These are phyloP conservation scores for Fusarium sp. DNA, from an alignment of 2,329 filamentous ascomycete species.

Conservation along the genomic window DNA sequence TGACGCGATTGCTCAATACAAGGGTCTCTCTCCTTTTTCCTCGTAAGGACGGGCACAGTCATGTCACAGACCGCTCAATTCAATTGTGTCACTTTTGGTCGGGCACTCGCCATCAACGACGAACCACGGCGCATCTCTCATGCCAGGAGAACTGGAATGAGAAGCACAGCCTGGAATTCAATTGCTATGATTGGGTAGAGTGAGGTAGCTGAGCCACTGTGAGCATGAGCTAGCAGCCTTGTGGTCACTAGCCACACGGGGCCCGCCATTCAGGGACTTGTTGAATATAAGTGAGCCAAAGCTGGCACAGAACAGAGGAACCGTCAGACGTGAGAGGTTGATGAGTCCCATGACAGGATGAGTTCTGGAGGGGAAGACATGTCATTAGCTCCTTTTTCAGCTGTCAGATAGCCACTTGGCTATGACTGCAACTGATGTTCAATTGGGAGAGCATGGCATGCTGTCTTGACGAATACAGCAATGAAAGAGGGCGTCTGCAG, in stretches of 20 bases:
- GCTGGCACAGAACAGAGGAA: neutral
- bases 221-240: constrained; percentile 9
- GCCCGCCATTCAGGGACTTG: constrained; percentile 8
- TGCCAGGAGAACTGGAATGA: neutral
- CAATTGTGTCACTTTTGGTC: constrained; percentile 29
- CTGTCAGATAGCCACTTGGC: neutral
- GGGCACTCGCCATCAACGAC: constrained; percentile 20
- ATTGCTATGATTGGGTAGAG: neutral
- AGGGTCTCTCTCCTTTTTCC: constrained; percentile 8
- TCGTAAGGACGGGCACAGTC: neutral
- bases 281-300: constrained; percentile 15
- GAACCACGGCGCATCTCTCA: neutral
- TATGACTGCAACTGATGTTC: neutral
- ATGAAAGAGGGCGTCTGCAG: neutral
- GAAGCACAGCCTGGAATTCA: constrained; percentile 13
- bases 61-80: neutral
- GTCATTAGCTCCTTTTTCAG: rapidly evolving
- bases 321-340: neutral
- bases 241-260: constrained; percentile 1
- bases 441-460: too few species aligned
- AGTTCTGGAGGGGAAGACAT: too few species aligned
- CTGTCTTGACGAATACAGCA: neutral
- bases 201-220: neutral
- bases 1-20: constrained; percentile 36
- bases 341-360: neutral